A percentile compares a stretch with the other conserved stretches of the same genome.
These are phyloP conservation scores for Penicillium capsulatum DNA, from an alignment of 2,329 filamentous ascomycete genomes.

Conservation along the genomic window DNA sequence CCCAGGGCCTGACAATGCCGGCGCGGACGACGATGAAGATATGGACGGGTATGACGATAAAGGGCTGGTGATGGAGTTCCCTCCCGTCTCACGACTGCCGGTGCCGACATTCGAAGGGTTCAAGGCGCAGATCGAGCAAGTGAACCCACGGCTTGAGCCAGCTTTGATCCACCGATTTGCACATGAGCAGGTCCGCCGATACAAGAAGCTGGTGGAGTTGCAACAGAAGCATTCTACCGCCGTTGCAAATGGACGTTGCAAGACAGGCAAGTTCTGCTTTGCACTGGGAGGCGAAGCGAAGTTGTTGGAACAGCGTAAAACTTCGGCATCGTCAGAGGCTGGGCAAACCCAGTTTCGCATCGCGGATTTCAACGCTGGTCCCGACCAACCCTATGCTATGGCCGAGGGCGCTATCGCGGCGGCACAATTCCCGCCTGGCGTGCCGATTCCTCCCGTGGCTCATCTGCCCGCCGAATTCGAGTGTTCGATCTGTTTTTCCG, in stretches of 20 bases:
- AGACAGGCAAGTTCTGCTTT: slow-evolving; percentile 60
- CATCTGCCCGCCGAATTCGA: slow-evolving; percentile 82
- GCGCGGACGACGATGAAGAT: slow-evolving; percentile 50
- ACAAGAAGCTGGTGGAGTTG: slow-evolving; percentile 68
- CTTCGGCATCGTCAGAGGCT: slow-evolving; percentile 55
- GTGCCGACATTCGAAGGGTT: slow-evolving; percentile 73
- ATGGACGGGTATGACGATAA: slow-evolving; percentile 56
- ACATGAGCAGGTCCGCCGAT: slow-evolving; percentile 72
- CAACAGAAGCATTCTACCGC: slow-evolving; percentile 66
- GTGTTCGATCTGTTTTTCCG: slow-evolving; percentile 79
- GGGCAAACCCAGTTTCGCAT: slow-evolving; percentile 53
- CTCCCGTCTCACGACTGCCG: slow-evolving; percentile 62
- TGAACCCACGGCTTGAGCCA: slow-evolving; percentile 69
- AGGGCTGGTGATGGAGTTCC: slow-evolving; percentile 59
- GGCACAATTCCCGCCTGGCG: slow-evolving; percentile 73
- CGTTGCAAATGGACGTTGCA: slow-evolving; percentile 56
- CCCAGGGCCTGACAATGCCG: slow-evolving; percentile 20
- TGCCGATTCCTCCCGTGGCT: slow-evolving; percentile 73
- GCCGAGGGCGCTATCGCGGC: slow-evolving; percentile 65
- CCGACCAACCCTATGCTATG: slow-evolving; percentile 62
- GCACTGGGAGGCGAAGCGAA: slow-evolving; percentile 63
- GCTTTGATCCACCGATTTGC: slow-evolving; percentile 76
- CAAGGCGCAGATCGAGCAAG: slow-evolving; percentile 63
- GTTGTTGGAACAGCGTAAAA: slow-evolving; percentile 54
- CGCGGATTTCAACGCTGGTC: slow-evolving; percentile 52